Percentiles rank a stretch among this genome's conserved stretches.
Evolutionary conservation across 2,329 filamentous ascomycete genomes (phyloP).

Genomic region (Ophiostoma himal-ulmi): DNA sequence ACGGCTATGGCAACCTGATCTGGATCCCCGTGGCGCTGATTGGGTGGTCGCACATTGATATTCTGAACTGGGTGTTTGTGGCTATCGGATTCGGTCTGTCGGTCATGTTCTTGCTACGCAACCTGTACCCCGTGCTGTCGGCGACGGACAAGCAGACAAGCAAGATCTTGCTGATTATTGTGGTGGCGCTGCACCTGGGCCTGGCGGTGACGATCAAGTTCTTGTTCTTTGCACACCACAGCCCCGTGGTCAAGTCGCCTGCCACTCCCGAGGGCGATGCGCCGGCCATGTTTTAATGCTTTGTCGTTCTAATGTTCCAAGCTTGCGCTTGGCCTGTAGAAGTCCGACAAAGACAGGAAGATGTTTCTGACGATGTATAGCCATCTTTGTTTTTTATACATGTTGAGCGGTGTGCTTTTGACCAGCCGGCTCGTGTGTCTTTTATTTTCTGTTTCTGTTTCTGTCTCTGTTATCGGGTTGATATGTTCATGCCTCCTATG

Average conservation of each 20-base stretch:
- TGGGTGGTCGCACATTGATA: constrained; percentile 77
- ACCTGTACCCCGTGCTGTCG: constrained; percentile 84
- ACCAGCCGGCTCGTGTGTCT: neutral
- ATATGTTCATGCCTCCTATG: neutral
- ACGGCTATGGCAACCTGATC: constrained; percentile 93
- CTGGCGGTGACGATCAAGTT: constrained; percentile 92
- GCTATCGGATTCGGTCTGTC: constrained; percentile 76
- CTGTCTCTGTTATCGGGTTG: neutral
- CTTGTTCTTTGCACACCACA: constrained; percentile 84
- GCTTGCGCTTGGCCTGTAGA: neutral
- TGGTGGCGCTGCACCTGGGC: constrained; percentile 81
- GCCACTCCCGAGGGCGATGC: neutral
- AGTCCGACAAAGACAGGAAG: neutral
- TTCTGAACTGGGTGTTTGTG: constrained; percentile 92
- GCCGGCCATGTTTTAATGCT: constrained; percentile 12
- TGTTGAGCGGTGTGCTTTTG: neutral
- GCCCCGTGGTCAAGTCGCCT: constrained; percentile 35
- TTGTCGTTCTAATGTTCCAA: neutral
- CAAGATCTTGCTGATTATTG: constrained; percentile 77
- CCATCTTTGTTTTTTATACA: neutral
- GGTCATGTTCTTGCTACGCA: constrained; percentile 77
- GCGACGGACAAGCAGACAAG: constrained; percentile 89
- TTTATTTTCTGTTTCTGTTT: neutral
- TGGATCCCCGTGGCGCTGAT: constrained; percentile 94
- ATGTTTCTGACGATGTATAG: neutral